phyloP scores from a whole-genome alignment of 1,139 yeast genomes.

The Pichia sp. region DNA sequence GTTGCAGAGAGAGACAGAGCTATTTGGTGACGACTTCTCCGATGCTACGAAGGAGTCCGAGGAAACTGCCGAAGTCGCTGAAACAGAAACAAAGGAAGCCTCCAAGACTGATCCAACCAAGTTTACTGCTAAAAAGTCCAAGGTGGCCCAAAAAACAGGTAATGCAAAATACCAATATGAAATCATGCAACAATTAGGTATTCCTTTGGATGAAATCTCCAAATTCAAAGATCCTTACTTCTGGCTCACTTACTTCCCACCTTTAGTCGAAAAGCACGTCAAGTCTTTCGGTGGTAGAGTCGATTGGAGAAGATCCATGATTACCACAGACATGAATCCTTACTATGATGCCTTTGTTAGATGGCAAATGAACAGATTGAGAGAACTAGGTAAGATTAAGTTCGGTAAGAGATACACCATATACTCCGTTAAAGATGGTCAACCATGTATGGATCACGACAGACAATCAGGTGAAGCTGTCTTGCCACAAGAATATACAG shows the following conservation, averaged over 20 bases:
- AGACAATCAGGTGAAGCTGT: constrained; percentile 97
- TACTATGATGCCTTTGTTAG: constrained; percentile 92
- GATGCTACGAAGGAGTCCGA: constrained; percentile 33
- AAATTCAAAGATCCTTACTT: constrained; percentile 85
- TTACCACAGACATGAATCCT: constrained; percentile 93
- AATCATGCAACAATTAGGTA: constrained; percentile 91
- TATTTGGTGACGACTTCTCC: constrained; percentile 75
- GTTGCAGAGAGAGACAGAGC: constrained; percentile 84
- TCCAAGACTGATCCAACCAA: constrained; percentile 65
- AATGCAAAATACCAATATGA: constrained; percentile 93
- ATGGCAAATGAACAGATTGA: constrained; percentile 94
- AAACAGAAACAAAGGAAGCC: constrained; percentile 57
- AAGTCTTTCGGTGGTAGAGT: constrained; percentile 84
- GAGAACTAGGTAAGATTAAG: constrained; percentile 83
- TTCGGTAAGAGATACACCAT: constrained; percentile 98
- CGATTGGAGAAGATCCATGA: constrained; percentile 97
- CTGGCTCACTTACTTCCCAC: constrained; percentile 93
- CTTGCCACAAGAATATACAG: constrained; percentile 93
- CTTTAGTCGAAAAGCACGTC: constrained; percentile 78
- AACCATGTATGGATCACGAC: constrained; percentile 99
- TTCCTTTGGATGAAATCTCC: constrained; percentile 73
- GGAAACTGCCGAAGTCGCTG: constrained; percentile 30
- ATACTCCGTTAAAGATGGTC: constrained; percentile 96
- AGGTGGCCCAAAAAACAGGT: constrained; percentile 90
- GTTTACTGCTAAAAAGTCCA: constrained; percentile 86